Evolutionary conservation across 1,284 basidiomycete species (phyloP).

Genomic region (Phellopilus nigrolimitatus): DNA sequence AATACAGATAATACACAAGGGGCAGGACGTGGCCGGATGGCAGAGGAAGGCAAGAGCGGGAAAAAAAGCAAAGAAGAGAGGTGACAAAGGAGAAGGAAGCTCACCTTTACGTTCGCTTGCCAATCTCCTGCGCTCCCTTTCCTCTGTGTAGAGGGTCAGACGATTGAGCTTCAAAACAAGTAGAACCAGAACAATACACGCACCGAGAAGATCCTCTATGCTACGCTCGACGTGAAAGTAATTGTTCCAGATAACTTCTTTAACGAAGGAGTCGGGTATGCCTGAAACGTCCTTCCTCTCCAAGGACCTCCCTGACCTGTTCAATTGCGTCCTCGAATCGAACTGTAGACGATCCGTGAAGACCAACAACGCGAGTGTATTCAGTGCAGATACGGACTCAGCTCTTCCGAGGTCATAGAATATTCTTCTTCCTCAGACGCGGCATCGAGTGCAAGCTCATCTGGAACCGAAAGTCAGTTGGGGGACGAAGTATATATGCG

Average conservation of each 20-base stretch:
- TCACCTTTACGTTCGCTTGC: constrained; percentile 83
- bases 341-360: constrained; percentile 39
- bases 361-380: neutral
- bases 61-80: constrained; percentile 28
- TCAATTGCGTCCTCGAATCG: constrained; percentile 70
- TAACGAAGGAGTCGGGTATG: constrained; percentile 71
- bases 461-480: constrained; percentile 35
- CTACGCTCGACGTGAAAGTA: constrained; percentile 85
- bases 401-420: constrained; percentile 64
- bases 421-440: constrained; percentile 62
- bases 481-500: constrained; percentile 23
- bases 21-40: neutral
- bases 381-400: constrained; percentile 39
- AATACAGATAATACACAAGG: neutral
- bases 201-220: constrained; percentile 69
- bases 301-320: constrained; percentile 62
- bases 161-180: neutral
- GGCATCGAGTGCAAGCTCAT: constrained; percentile 71
- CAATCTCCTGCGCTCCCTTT: constrained; percentile 48
- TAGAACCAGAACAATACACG: constrained; percentile 24
- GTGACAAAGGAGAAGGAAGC: constrained; percentile 31
- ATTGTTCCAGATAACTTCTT: constrained; percentile 82
- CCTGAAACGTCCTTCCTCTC: constrained; percentile 60
- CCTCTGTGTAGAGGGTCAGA: constrained; percentile 38
- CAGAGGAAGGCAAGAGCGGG: constrained; percentile 16